phyloP scores from a whole-genome alignment of 345 rosid species.

The Pistacia vera region DNA sequence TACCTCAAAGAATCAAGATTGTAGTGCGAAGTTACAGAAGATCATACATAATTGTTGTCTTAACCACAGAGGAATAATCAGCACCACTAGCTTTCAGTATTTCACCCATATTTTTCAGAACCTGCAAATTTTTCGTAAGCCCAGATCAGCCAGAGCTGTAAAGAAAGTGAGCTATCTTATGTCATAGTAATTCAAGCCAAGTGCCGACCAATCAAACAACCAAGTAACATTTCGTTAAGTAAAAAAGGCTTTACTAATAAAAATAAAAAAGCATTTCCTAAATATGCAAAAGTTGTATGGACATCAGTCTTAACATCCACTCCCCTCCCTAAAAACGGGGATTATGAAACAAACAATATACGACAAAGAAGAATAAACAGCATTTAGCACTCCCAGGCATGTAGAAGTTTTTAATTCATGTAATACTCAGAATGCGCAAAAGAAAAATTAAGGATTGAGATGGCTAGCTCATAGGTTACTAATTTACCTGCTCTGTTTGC shows the following conservation, averaged over 20 bases:
- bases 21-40: not conserved
- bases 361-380: not conserved
- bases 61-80: slow-evolving; percentile 55
- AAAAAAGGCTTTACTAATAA: not conserved
- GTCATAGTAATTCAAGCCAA: not conserved
- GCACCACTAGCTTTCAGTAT: slow-evolving; percentile 64
- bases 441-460: not conserved
- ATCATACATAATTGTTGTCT: slow-evolving; percentile 63
- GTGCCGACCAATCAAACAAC: not conserved
- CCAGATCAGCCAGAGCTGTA: not conserved
- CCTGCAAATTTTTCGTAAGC: slow-evolving; percentile 22
- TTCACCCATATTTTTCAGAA: slow-evolving; percentile 66
- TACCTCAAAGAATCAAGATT: not conserved
- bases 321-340: not conserved
- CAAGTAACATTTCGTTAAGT: not conserved
- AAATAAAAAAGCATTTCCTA: not conserved
- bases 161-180: not conserved
- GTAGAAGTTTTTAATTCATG: not conserved
- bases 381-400: not conserved
- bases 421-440: not conserved
- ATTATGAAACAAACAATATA: not conserved
- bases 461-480: not conserved
- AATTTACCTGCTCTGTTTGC: slow-evolving; percentile 86
- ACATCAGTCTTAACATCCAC: not conserved
- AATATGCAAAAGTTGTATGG: not conserved